phyloP scores from a whole-genome alignment of 2,329 filamentous ascomycete species.

The Trichoderma sp. region DNA sequence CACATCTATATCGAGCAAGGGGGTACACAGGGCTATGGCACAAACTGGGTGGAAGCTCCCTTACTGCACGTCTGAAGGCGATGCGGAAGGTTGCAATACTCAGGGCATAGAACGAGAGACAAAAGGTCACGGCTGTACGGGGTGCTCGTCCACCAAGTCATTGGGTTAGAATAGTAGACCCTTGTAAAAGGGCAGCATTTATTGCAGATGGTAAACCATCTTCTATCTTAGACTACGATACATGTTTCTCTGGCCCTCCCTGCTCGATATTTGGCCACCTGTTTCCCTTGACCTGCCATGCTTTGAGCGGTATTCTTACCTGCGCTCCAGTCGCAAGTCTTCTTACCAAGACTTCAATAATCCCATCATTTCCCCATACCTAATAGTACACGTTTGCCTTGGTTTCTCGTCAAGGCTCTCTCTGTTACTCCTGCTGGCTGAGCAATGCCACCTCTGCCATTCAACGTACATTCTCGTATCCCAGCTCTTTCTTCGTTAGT shows the following conservation, averaged over 20 bases:
- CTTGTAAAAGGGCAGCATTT: neutral
- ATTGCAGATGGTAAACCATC: neutral
- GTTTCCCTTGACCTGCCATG: neutral
- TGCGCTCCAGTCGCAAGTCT: constrained; percentile 5
- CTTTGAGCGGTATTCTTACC: neutral
- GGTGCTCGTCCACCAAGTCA: too few relatives aligned
- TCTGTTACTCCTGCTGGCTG: too few relatives aligned
- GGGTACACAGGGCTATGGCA: neutral
- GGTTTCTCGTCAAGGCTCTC: neutral
- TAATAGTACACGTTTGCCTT: neutral
- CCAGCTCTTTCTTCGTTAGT: neutral
- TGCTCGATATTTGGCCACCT: neutral
- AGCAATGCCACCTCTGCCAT: neutral
- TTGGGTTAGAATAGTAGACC: too few relatives aligned
- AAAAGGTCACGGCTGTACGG: too few relatives aligned
- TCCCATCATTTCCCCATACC: neutral
- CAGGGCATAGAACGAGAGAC: too few relatives aligned
- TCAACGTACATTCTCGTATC: neutral
- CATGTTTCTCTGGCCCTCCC: neutral
- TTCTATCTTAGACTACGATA: neutral
- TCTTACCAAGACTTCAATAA: neutral
- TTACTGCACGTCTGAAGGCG: neutral
- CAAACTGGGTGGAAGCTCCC: neutral
- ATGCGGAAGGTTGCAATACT: neutral
- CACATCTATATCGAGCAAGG: neutral